These are phyloP conservation scores for Fraxinus nigra DNA, from an alignment of 305 asterid genomes.

Conservation along the genomic window DNA sequence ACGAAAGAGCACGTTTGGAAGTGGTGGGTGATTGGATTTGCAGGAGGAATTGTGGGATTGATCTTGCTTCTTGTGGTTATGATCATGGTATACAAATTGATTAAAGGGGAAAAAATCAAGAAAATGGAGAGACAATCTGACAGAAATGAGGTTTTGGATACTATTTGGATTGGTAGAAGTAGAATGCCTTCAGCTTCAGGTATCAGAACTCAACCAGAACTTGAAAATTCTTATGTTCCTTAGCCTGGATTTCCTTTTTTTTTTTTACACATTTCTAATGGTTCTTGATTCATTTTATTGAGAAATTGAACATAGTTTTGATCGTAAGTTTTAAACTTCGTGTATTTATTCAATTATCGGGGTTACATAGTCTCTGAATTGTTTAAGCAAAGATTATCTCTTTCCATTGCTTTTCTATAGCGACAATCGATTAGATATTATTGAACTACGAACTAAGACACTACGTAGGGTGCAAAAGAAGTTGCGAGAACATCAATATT, in stretches of 20 bases:
- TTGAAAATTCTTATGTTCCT: conserved; percentile 63
- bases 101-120: conserved; percentile 30
- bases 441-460: neutral
- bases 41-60: conserved; percentile 44
- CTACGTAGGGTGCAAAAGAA: neutral
- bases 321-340: neutral
- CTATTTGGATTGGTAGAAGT: conserved; percentile 67
- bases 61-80: conserved; percentile 30
- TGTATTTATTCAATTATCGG: neutral
- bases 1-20: conserved; percentile 20
- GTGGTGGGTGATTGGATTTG: conserved; percentile 66
- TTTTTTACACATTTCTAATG: neutral
- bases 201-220: conserved; percentile 73
- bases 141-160: conserved; percentile 52
- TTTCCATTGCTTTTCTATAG: neutral
- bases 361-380: neutral
- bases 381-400: neutral
- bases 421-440: neutral
- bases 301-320: neutral
- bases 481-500: neutral
- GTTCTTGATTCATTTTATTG: neutral
- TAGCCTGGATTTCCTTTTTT: conserved; percentile 18
- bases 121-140: conserved; percentile 63
- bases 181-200: conserved; percentile 80
- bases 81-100: conserved; percentile 24